Evolutionary conservation across 345 rosid genomes (phyloP).

Genomic region (Kandelia obovata): DNA sequence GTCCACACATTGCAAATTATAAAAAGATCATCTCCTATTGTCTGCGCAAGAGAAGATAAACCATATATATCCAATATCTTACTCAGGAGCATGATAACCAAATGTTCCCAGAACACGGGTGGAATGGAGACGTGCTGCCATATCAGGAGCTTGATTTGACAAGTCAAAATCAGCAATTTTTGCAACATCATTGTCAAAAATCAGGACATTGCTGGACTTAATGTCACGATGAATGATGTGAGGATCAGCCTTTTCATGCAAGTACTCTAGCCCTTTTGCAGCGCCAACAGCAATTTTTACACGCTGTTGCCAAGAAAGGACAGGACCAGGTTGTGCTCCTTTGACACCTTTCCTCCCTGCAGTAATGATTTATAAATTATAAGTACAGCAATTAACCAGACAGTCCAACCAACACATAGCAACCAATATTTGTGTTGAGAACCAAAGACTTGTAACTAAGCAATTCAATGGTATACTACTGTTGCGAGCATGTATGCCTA

Average conservation of each 20-base stretch:
- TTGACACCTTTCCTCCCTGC: conserved; percentile 66
- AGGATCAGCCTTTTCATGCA: conserved; percentile 81
- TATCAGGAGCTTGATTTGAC: conserved; percentile 89
- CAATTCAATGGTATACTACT: too few species aligned
- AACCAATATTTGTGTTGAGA: too few species aligned
- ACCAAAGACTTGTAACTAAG: too few species aligned
- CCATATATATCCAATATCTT: conserved; percentile 26
- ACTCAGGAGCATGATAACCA: conserved; percentile 99
- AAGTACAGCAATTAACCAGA: neutral
- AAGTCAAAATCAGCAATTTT: conserved; percentile 91
- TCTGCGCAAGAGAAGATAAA: neutral
- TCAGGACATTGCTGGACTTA: conserved; percentile 78
- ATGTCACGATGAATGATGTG: conserved; percentile 77
- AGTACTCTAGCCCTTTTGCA: conserved; percentile 87
- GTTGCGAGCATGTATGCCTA: too few species aligned
- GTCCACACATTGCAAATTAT: neutral
- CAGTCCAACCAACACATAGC: too few species aligned
- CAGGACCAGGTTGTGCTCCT: conserved; percentile 80
- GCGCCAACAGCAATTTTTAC: conserved; percentile 87
- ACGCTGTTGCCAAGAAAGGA: conserved; percentile 79
- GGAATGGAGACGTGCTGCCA: conserved; percentile 87
- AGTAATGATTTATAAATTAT: conserved; percentile 4
- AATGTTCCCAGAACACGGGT: conserved; percentile 94
- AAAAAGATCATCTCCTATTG: neutral
- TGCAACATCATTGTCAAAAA: conserved; percentile 78